Base-by-base conservation (phyloP, 225 moss, liverwort and hornwort species). In the Takakia lepidozioides region DNA sequence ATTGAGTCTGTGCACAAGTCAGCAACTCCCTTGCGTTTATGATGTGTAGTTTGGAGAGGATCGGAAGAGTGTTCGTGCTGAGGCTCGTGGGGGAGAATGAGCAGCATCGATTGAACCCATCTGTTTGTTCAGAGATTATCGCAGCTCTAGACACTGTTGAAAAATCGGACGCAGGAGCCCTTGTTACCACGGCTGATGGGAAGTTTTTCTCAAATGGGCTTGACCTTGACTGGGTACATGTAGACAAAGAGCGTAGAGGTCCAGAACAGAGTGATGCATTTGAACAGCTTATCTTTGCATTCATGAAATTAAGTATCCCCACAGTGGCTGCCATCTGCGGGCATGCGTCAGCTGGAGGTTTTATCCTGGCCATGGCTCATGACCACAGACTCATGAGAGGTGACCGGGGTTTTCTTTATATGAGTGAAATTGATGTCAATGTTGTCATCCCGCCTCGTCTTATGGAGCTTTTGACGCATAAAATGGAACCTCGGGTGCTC, bases 151-250 rank as follows among this genome's bases (percentile, higher is more conserved):
- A 78, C 26, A 69, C 65, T 10, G 91, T 87, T 10, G 64, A 75
- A 7, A 57, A 50, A 3, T 78, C 80, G 1, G 84, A 87, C 46
- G 86, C 78, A 10, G 56, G 48, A 39, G 91, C 91, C 11, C 73
- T 91, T 2, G 66, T 91, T 51, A 91, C 81, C 3, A 84, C 81
- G 26, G 87, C 86, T 61, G 84, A 84, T 14, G 91, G 87, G 21
- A 84, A 71, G 56, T 87, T 69, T 58, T 91, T 76, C 62, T 75
- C 75, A 37, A 91, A 91, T 42, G 91, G 91, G 3, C 40, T 86
- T 48, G 86, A 86, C 65, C 66, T 84, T 41, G 54, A 69, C 10
- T 83, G 74, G 74, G 13, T 63, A 5, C 4, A 29, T 9, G 49
- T 45, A 19, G 50, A 46, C 14, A 72, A 43, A 39, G 1, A 5